Conservation (phyloP, 75 land plant genomes). For the Picea sitchensis region DNA sequence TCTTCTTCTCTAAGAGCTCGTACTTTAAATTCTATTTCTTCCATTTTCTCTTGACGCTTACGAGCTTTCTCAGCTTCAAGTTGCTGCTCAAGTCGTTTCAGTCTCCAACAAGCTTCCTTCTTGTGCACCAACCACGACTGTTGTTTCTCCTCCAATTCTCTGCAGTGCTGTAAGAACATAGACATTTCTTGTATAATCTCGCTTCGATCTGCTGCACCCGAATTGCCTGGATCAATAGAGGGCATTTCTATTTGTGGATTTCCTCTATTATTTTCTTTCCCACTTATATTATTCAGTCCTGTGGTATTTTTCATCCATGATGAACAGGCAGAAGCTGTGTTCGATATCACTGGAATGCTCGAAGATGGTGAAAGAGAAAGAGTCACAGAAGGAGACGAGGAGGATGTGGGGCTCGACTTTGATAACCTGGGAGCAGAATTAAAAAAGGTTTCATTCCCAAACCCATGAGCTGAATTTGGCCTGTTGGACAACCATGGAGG, state of each 20-base stretch:
- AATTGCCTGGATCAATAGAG: background rate
- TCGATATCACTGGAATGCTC: conserved; percentile 8
- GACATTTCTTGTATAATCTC: conserved; percentile 6
- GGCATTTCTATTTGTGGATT: no score
- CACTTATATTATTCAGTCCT: no score
- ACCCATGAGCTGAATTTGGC: no score
- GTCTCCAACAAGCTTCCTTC: conserved; percentile 72
- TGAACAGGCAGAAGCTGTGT: background rate
- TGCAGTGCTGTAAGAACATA: conserved; percentile 54
- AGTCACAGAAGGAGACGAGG: conserved; percentile 54
- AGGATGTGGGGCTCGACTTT: background rate
- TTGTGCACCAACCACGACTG: conserved; percentile 50
- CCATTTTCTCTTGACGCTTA: conserved; percentile 54
- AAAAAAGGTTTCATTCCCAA: no score
- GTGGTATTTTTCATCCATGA: no score
- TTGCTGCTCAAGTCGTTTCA: conserved; percentile 52
- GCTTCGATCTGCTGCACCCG: no score
- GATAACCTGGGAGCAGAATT: background rate
- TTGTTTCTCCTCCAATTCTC: conserved; percentile 66
- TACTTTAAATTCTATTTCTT: conserved; percentile 58
- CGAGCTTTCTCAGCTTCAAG: conserved; percentile 64
- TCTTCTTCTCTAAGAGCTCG: conserved; percentile 56
- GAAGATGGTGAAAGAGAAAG: conserved; percentile 45
- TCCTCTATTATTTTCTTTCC: no score
- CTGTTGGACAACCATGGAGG: conserved; percentile 61